A percentile compares a stretch with the other conserved stretches of the same genome.
Conservation (phyloP, 139 green algal genomes). For the Tetradesmus lagerheimii region DNA sequence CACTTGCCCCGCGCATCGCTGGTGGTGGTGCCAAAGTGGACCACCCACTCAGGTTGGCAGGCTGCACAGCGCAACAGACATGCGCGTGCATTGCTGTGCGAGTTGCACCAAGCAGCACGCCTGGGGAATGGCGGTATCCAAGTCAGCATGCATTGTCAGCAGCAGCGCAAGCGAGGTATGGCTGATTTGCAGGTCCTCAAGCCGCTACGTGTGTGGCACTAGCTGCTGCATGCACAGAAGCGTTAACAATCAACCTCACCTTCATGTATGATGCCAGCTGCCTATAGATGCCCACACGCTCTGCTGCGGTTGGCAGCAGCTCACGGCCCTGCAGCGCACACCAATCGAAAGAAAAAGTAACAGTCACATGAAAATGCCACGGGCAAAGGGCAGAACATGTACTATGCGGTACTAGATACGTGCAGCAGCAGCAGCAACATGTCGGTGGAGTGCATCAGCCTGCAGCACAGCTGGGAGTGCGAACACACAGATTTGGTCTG, state of each 20-base stretch:
- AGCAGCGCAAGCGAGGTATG: not conserved
- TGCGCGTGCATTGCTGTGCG: no score
- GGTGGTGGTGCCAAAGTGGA: no score
- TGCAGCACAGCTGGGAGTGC: no score
- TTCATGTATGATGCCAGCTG: constrained; percentile 70
- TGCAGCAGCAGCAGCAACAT: no score
- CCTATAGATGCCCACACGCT: constrained; percentile 88
- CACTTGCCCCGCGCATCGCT: no score
- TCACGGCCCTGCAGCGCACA: constrained; percentile 68
- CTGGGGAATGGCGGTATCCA: not conserved
- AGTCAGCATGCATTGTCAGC: not conserved
- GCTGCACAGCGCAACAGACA: no score
- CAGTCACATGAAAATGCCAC: not conserved
- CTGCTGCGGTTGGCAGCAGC: constrained; percentile 64
- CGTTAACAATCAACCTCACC: no score
- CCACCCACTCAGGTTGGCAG: no score
- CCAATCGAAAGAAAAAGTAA: no score
- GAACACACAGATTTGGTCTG: no score
- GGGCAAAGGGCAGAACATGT: not conserved
- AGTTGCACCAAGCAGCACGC: not conserved
- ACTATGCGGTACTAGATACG: no score
- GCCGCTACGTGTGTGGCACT: not conserved
- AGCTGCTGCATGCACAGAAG: not conserved
- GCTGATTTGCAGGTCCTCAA: not conserved
- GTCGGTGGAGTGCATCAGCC: no score